These are phyloP conservation scores for Trichoderma sp. DNA, from an alignment of 2,329 filamentous ascomycete genomes.

Conservation along the genomic window DNA sequence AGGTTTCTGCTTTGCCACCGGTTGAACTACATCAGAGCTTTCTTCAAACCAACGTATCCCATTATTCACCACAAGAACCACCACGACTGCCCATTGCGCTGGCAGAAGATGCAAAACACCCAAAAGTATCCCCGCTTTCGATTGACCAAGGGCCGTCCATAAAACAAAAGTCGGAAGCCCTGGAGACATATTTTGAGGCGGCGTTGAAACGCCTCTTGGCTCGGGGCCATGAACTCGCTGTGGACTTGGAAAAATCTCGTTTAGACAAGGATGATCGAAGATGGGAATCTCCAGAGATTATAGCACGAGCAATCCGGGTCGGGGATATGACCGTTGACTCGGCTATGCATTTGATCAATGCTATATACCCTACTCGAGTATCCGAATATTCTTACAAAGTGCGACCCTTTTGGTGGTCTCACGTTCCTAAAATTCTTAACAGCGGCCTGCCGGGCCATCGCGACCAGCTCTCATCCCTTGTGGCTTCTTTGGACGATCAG, in stretches of 20 bases:
- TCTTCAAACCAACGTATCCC: conserved; percentile 47
- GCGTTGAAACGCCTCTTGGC: conserved; percentile 26
- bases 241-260: conserved; percentile 19
- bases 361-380: conserved; percentile 34
- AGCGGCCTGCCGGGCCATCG: conserved; percentile 29
- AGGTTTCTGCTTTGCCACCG: conserved; percentile 45
- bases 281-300: conserved; percentile 20
- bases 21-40: conserved; percentile 58
- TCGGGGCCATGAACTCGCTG: conserved; percentile 23
- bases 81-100: conserved; percentile 34
- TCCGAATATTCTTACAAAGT: conserved; percentile 35
- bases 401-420: conserved; percentile 42
- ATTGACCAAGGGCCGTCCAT: conserved; percentile 26
- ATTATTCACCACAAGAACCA: conserved; percentile 26
- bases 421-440: conserved; percentile 37
- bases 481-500: conserved; percentile 29
- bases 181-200: conserved; percentile 34
- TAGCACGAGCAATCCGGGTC: conserved; percentile 25
- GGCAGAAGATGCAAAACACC: conserved; percentile 32
- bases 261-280: conserved; percentile 1
- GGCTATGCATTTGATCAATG: conserved; percentile 36
- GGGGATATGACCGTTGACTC: conserved; percentile 39
- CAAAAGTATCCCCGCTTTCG: conserved; percentile 33
- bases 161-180: conserved; percentile 26
- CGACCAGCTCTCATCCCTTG: conserved; percentile 30